These are phyloP conservation scores for Chlorella sorokiniana DNA, from an alignment of 139 green algal species.

Conservation along the genomic window DNA sequence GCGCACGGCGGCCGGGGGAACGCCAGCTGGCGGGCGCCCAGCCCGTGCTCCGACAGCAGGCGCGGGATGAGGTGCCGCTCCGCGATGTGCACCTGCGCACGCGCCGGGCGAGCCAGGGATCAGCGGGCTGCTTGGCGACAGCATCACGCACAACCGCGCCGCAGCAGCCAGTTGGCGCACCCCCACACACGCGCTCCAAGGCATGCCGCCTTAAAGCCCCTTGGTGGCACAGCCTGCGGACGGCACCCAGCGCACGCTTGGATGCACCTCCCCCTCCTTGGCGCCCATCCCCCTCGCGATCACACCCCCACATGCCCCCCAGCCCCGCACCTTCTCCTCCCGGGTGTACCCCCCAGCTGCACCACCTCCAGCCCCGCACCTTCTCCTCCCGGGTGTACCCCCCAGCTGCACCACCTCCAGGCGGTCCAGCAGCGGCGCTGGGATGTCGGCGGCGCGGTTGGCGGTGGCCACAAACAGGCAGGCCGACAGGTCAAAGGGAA, in stretches of 20 bases:
- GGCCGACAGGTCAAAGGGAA: conserved; percentile 86
- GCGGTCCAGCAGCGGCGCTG: conserved; percentile 46
- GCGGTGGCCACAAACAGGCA: conserved; percentile 64
- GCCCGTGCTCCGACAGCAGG: conserved; percentile 66
- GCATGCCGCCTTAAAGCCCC: too few relatives aligned
- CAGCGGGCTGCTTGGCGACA: too few relatives aligned
- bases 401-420: conserved; percentile 87
- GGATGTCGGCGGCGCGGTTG: conserved; percentile 45
- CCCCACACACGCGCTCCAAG: too few relatives aligned
- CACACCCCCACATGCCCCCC: too few relatives aligned
- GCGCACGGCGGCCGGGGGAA: conserved; percentile 72
- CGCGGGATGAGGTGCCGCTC: conserved; percentile 87
- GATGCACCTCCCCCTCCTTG: too few relatives aligned
- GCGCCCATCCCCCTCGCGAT: too few relatives aligned
- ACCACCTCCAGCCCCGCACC: conserved; percentile 25
- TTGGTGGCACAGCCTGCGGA: too few relatives aligned
- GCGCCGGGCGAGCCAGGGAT: too few relatives aligned
- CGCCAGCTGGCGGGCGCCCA: conserved; percentile 57
- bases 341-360: background rate
- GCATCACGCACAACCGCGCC: too few relatives aligned
- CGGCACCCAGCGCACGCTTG: too few relatives aligned
- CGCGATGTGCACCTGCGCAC: conserved; percentile 73
- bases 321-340: background rate
- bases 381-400: conserved; percentile 95
- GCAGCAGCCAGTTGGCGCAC: too few relatives aligned